These are phyloP conservation scores for Tulasnella sp. DNA, from an alignment of 768 basidiomycete genomes.

Conservation along the genomic window DNA sequence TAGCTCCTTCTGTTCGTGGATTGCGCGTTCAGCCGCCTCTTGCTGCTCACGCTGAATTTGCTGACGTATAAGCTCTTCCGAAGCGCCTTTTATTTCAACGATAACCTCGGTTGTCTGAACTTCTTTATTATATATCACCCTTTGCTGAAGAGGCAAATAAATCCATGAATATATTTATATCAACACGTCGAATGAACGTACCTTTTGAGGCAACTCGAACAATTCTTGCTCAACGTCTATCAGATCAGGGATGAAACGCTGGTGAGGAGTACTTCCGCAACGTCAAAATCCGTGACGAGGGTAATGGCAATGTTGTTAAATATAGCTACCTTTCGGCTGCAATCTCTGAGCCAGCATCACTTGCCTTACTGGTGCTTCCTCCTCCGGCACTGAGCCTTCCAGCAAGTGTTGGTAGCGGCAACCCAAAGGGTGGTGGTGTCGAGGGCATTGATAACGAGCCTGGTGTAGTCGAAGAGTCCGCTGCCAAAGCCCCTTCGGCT, in stretches of 20 bases:
- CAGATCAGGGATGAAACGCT: constrained; percentile 59
- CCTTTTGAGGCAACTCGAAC: constrained; percentile 80
- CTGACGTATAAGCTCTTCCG: constrained; percentile 65
- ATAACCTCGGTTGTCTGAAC: constrained; percentile 63
- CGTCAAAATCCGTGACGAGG: constrained; percentile 13
- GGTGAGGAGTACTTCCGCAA: constrained; percentile 54
- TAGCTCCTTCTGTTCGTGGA: constrained; percentile 56
- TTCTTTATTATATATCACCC: constrained; percentile 72
- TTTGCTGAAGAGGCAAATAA: constrained; percentile 38
- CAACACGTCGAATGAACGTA: constrained; percentile 29
- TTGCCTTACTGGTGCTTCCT: constrained; percentile 18
- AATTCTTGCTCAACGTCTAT: constrained; percentile 82
- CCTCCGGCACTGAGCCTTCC: constrained; percentile 24
- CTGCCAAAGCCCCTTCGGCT: constrained; percentile 28
- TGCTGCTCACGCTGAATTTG: constrained; percentile 57
- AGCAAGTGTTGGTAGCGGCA: constrained; percentile 61
- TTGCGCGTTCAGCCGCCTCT: constrained; percentile 41
- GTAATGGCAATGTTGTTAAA: neutral
- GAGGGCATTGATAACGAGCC: constrained; percentile 28
- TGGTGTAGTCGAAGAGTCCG: constrained; percentile 20
- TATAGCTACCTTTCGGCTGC: constrained; percentile 10
- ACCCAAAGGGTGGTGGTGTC: constrained; percentile 38
- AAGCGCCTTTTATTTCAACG: constrained; percentile 35
- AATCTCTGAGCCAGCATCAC: constrained; percentile 17
- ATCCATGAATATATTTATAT: constrained; percentile 13